Conservation (phyloP, 331 rosid species). For the Quercus lobata region DNA sequence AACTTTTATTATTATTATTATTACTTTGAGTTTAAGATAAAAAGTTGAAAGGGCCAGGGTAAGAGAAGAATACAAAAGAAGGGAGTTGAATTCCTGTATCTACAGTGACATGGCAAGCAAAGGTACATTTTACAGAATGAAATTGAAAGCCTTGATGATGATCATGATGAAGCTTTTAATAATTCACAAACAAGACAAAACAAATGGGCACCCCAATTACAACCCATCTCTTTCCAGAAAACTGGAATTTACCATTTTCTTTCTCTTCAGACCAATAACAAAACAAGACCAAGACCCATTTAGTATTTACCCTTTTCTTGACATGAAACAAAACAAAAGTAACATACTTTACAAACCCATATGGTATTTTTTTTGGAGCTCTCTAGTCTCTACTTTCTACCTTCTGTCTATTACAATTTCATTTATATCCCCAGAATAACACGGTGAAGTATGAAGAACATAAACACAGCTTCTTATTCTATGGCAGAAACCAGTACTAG, state of each 20-base stretch:
- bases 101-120: not conserved
- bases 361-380: not conserved
- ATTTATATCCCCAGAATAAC: conserved; percentile 14
- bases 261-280: not conserved
- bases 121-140: not conserved
- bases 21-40: too few species aligned
- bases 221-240: conserved; percentile 19
- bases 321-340: not conserved
- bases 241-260: conserved; percentile 20
- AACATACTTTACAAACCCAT: conserved; percentile 5
- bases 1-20: too few species aligned
- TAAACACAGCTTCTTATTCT: not conserved
- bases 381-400: conserved; percentile 5
- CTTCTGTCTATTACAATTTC: conserved; percentile 19
- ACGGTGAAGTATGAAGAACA: not conserved
- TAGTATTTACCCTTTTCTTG: conserved; percentile 6
- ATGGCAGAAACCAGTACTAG: conserved; percentile 57
- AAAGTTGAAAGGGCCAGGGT: too few species aligned
- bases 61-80: not conserved
- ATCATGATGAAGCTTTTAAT: not conserved
- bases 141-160: not conserved
- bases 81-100: not conserved
- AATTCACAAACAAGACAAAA: conserved; percentile 33
- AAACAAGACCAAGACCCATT: conserved; percentile 1
- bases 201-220: conserved; percentile 27